Evolutionary conservation across 75 land plant species (phyloP).

Genomic region (Adiantum capillusveneris): DNA sequence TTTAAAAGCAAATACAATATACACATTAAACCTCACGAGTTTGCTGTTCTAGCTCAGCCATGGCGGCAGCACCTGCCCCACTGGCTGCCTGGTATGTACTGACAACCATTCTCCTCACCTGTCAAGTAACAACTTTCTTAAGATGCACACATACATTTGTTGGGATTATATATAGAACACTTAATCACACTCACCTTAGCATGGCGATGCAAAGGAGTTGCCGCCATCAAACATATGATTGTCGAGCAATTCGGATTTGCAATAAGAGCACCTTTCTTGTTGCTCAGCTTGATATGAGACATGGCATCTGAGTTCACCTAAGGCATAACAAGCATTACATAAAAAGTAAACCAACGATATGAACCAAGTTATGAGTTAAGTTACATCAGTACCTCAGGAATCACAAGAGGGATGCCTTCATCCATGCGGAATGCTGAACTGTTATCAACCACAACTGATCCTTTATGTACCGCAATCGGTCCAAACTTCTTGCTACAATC

Average conservation of each 20-base stretch:
- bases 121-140: background rate
- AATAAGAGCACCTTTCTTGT: slow-evolving; percentile 70
- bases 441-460: slow-evolving; percentile 86
- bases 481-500: slow-evolving; percentile 77
- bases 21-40: slow-evolving; percentile 65
- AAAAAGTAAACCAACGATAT: background rate
- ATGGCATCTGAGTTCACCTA: slow-evolving; percentile 79
- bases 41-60: slow-evolving; percentile 92
- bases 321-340: background rate
- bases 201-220: slow-evolving; percentile 89
- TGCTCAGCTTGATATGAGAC: slow-evolving; percentile 60
- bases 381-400: slow-evolving; percentile 62
- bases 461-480: slow-evolving; percentile 64
- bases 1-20: background rate
- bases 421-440: slow-evolving; percentile 98
- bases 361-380: background rate
- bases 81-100: slow-evolving; percentile 99
- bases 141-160: no score
- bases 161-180: background rate
- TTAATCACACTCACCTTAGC: slow-evolving; percentile 49
- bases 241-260: slow-evolving; percentile 99
- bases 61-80: slow-evolving; percentile 99
- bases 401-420: slow-evolving; percentile 71
- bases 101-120: slow-evolving; percentile 93
- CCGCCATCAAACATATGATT: slow-evolving; percentile 94